Percentiles rank a stretch among this genome's conserved stretches.
Conservation (phyloP, 2,329 filamentous ascomycete genomes). For the Colletotrichum liaoningense region DNA sequence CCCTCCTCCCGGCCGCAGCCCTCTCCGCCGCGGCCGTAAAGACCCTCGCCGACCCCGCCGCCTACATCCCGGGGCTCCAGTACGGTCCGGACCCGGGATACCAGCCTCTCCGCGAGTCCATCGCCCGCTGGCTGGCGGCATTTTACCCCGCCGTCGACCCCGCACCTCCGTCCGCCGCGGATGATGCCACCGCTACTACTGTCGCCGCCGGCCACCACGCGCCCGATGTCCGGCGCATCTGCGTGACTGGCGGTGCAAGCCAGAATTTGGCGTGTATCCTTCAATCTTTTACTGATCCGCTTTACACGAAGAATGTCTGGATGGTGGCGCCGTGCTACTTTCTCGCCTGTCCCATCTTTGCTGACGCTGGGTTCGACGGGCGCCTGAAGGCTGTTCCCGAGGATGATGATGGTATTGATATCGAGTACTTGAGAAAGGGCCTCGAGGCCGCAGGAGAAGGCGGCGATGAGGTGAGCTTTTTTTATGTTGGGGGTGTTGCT, state of each 20-base stretch:
- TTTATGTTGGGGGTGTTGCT: not conserved
- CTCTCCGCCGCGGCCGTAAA: conserved; percentile 70
- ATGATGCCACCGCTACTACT: not conserved
- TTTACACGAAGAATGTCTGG: conserved; percentile 81
- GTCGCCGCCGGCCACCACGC: conserved; percentile 17
- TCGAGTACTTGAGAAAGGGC: conserved; percentile 66
- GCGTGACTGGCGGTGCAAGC: conserved; percentile 86
- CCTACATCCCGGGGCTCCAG: conserved; percentile 73
- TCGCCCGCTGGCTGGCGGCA: conserved; percentile 76
- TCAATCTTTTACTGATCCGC: conserved; percentile 83
- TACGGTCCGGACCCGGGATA: conserved; percentile 86
- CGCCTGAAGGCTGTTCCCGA: conserved; percentile 79
- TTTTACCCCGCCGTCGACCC: conserved; percentile 62
- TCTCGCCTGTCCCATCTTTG: conserved; percentile 86
- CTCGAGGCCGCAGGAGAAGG: conserved; percentile 45
- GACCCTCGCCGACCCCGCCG: conserved; percentile 69
- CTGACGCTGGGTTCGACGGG: conserved; percentile 79
- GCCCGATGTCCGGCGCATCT: conserved; percentile 70
- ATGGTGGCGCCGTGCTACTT: conserved; percentile 86
- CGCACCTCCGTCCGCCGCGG: not conserved
- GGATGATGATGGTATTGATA: conserved; percentile 80
- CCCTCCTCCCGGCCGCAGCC: conserved; percentile 73
- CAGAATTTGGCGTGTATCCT: conserved; percentile 84
- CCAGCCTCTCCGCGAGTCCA: conserved; percentile 72
- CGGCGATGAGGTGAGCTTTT: conserved; percentile 11